Percentiles rank a stretch among this genome's conserved stretches.
phyloP scores from a whole-genome alignment of 2,329 filamentous ascomycete genomes.

The Calonectria pauciramosa region DNA sequence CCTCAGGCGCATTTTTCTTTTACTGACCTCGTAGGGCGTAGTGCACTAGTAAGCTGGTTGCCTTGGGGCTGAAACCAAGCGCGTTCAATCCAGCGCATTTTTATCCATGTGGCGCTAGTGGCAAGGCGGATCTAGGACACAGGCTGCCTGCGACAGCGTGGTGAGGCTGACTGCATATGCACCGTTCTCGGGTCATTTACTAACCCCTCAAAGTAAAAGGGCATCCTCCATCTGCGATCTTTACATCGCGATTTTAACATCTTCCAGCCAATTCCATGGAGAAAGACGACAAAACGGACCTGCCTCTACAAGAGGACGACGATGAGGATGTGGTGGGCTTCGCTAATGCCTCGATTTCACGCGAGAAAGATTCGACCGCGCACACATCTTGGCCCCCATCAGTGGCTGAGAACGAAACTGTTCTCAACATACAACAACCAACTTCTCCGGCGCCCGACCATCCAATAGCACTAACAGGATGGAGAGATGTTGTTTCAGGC shows the following conservation, averaged over 20 bases:
- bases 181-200: not conserved
- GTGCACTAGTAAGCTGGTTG: not conserved
- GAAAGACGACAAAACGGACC: not conserved
- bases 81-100: not conserved
- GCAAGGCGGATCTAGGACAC: not conserved
- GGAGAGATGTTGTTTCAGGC: not conserved
- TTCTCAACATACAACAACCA: not conserved
- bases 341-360: not conserved
- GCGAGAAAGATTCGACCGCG: not conserved
- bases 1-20: not conserved
- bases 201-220: not conserved
- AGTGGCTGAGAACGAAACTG: not conserved
- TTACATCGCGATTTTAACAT: not conserved
- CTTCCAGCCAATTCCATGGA: not conserved
- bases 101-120: not conserved
- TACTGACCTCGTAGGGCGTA: not conserved
- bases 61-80: not conserved
- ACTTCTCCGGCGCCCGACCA: not conserved
- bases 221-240: not conserved
- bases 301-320: not conserved
- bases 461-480: not conserved
- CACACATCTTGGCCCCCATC: not conserved
- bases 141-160: not conserved
- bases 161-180: not conserved
- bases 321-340: not conserved